Evolutionary conservation across 208 protist species (phyloP).

Genomic region (Acanthamoeba rhysodes): DNA sequence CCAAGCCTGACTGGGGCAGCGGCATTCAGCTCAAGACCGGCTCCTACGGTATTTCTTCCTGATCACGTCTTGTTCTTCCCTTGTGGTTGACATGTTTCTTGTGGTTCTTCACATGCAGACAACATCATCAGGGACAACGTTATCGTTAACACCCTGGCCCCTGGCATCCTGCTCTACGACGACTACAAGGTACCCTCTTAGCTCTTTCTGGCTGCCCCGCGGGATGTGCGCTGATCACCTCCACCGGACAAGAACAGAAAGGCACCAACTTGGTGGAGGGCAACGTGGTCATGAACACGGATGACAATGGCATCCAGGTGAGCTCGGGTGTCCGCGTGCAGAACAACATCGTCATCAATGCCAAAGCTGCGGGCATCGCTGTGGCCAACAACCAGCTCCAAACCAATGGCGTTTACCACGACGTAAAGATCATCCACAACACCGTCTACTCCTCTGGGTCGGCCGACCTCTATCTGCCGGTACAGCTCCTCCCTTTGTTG

Average conservation of each 20-base stretch:
- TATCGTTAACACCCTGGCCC: not conserved
- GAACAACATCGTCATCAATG: constrained; percentile 11
- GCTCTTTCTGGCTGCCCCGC: not conserved
- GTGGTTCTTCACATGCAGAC: not conserved
- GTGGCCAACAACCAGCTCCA: not conserved
- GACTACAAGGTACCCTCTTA: not conserved
- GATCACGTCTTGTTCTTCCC: not conserved
- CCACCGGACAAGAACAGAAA: not conserved
- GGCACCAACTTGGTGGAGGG: constrained; percentile 1
- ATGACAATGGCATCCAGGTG: not conserved
- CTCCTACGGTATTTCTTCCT: not conserved
- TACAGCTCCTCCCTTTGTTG: not conserved
- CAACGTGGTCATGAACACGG: not conserved
- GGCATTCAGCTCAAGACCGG: constrained; percentile 28
- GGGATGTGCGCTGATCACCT: too few relatives aligned
- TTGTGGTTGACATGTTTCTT: too few relatives aligned
- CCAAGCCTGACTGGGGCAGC: not conserved
- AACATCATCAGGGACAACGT: constrained; percentile 29
- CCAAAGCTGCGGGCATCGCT: not conserved
- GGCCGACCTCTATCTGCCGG: not conserved
- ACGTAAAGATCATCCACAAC: constrained; percentile 26
- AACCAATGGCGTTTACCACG: not conserved
- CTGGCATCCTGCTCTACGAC: not conserved
- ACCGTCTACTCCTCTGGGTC: constrained; percentile 1
- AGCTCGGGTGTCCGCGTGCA: not conserved